phyloP scores from a whole-genome alignment of 2,329 filamentous ascomycete genomes.

The Colletotrichum gloeosporioides region DNA sequence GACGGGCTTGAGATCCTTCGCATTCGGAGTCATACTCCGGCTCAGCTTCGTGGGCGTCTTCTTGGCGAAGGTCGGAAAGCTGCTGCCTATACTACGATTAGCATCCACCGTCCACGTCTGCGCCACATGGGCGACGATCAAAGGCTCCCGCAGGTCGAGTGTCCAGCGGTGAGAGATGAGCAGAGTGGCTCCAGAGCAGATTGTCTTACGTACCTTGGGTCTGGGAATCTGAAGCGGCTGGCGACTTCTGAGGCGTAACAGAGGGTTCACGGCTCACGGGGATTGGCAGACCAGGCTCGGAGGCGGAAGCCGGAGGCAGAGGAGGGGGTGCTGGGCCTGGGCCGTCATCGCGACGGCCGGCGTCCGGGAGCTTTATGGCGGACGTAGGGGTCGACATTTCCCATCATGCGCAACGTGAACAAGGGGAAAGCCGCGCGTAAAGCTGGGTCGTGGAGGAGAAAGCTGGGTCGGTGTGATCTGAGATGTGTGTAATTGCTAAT shows the following conservation, averaged over 20 bases:
- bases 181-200: neutral
- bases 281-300: conserved; percentile 29
- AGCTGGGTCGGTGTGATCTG: neutral
- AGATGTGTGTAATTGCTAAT: neutral
- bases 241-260: conserved; percentile 22
- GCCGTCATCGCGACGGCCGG: conserved; percentile 9
- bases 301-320: conserved; percentile 21
- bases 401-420: conserved; percentile 12
- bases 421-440: neutral
- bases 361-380: conserved; percentile 18
- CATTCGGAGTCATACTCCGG: conserved; percentile 17
- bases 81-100: conserved; percentile 11
- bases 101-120: neutral
- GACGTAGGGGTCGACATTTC: conserved; percentile 21
- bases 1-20: conserved; percentile 21
- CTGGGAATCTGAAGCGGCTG: conserved; percentile 33
- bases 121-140: neutral
- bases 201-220: conserved; percentile 31
- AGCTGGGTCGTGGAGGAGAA: neutral
- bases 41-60: conserved; percentile 20
- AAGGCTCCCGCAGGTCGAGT: neutral
- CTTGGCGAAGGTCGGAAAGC: conserved; percentile 18
- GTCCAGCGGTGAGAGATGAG: neutral
- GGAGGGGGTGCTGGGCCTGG: neutral
- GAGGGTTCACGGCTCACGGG: conserved; percentile 22